Conservation (phyloP, 2,329 filamentous ascomycete genomes). For the Scedosporium boydii region DNA sequence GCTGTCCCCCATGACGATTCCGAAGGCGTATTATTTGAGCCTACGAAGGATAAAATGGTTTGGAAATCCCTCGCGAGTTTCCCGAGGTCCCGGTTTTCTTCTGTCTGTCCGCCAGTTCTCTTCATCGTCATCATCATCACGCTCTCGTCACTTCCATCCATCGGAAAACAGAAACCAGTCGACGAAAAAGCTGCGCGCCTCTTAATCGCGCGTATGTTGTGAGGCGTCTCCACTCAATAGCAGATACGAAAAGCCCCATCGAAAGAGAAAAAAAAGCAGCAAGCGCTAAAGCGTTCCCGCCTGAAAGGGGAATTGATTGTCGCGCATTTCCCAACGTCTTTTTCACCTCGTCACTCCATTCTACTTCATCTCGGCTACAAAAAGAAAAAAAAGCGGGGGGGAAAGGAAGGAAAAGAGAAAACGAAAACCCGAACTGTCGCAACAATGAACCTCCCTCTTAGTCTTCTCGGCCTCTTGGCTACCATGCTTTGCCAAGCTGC, state of each 20-base stretch:
- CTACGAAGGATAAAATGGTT: background rate
- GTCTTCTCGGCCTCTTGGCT: constrained; percentile 1
- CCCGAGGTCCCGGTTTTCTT: background rate
- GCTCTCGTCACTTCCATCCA: background rate
- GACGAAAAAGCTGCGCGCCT: too few relatives aligned
- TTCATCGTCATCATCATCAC: background rate
- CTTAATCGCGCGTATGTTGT: too few relatives aligned
- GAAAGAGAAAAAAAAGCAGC: too few relatives aligned
- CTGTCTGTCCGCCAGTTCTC: background rate
- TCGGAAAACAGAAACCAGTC: background rate
- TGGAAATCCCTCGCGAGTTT: background rate
- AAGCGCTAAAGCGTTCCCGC: too few relatives aligned
- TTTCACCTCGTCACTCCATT: background rate
- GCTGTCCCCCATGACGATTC: background rate
- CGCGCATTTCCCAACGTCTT: background rate
- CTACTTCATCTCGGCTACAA: background rate
- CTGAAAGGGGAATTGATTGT: too few relatives aligned
- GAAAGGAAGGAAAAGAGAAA: background rate
- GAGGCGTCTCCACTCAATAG: too few relatives aligned
- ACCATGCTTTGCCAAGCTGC: background rate
- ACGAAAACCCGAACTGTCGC: background rate
- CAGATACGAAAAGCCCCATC: too few relatives aligned
- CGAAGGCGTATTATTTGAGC: background rate
- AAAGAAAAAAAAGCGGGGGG: too few relatives aligned
- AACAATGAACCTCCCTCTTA: background rate